Evolutionary conservation across 345 rosid species (phyloP).

Genomic region (Populus euphratica): DNA sequence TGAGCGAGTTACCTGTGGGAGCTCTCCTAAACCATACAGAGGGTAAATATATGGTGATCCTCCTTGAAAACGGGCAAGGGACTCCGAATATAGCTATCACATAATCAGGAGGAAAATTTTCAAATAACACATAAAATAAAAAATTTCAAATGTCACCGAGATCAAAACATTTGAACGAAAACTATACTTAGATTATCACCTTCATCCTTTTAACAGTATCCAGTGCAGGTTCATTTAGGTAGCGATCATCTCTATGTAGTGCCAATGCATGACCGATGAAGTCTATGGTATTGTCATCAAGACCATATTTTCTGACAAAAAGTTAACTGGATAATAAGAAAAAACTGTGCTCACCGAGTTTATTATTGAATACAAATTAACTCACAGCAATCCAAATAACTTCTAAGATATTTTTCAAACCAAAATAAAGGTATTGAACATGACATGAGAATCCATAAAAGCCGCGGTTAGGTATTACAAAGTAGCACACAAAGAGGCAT

Average conservation of each 20-base stretch:
- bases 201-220: conserved; percentile 96
- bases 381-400: background rate
- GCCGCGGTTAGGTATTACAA: background rate
- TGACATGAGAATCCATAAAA: background rate
- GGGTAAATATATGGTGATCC: conserved; percentile 97
- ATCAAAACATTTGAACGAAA: background rate
- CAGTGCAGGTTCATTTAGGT: conserved; percentile 81
- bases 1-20: conserved; percentile 68
- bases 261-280: conserved; percentile 98
- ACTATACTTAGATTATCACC: conserved; percentile 37
- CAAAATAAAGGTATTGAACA: background rate
- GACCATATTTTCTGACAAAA: conserved; percentile 76
- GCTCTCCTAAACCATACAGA: conserved; percentile 91
- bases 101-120: conserved; percentile 10
- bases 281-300: conserved; percentile 79
- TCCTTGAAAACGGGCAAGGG: conserved; percentile 95
- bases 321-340: background rate
- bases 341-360: background rate
- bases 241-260: conserved; percentile 78
- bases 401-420: background rate
- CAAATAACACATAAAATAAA: conserved; percentile 7
- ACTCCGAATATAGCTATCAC: conserved; percentile 76
- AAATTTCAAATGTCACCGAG: background rate
- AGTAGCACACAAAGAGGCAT: background rate
- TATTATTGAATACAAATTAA: background rate